Conservation (phyloP, 495 filamentous ascomycete species). For the Penicillium egyptiacum region DNA sequence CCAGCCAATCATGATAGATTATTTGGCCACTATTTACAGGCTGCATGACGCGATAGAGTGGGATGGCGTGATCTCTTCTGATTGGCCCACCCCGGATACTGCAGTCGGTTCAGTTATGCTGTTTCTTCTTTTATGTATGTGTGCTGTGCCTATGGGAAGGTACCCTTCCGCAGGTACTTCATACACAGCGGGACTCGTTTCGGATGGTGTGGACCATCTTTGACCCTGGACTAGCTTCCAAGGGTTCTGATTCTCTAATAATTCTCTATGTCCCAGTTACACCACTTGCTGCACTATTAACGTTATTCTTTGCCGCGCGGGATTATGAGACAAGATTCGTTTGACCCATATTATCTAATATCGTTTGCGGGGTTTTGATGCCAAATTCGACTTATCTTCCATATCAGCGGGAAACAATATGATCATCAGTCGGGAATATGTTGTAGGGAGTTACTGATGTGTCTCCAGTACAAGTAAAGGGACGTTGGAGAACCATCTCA, state of each 20-base stretch:
- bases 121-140: constrained; percentile 6
- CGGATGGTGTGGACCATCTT: constrained; percentile 4
- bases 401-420: constrained; percentile 3
- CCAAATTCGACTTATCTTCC: background rate
- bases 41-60: constrained; percentile 42
- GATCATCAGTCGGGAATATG: background rate
- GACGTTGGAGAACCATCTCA: background rate
- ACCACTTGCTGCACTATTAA: constrained; percentile 10
- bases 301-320: constrained; percentile 22
- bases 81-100: constrained; percentile 26
- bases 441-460: background rate
- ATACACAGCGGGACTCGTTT: background rate
- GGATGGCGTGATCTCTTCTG: constrained; percentile 35
- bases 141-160: constrained; percentile 2
- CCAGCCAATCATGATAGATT: constrained; percentile 28
- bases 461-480: background rate
- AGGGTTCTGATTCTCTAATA: background rate
- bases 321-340: constrained; percentile 14
- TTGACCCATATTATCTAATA: background rate
- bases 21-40: constrained; percentile 36
- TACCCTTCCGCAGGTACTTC: constrained; percentile 15
- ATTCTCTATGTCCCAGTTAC: background rate
- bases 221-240: constrained; percentile 3
- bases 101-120: constrained; percentile 27
- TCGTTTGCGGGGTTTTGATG: constrained; percentile 6